phyloP scores from a whole-genome alignment of 768 basidiomycete genomes.

The Tricholomella constricta region DNA sequence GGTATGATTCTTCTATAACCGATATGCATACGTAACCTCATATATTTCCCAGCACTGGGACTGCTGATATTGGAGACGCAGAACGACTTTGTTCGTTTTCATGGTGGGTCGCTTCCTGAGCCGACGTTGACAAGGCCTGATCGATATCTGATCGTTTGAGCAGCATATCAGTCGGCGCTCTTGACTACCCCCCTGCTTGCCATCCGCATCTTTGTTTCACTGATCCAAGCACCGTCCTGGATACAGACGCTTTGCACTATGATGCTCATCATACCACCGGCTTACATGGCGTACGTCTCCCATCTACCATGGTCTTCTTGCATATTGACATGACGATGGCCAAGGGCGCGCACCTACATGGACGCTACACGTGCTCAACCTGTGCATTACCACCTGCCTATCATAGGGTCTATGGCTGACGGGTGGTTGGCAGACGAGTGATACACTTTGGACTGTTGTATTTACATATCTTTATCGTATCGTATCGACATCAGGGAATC shows the following conservation, averaged over 20 bases:
- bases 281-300: conserved; percentile 60
- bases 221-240: conserved; percentile 55
- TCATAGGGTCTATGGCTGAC: conserved; percentile 66
- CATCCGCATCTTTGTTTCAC: conserved; percentile 53
- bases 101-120: conserved; percentile 48
- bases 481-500: neutral
- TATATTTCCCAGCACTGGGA: conserved; percentile 48
- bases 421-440: conserved; percentile 67
- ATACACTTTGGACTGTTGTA: conserved; percentile 6
- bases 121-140: neutral
- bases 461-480: conserved; percentile 7
- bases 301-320: neutral
- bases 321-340: neutral
- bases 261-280: conserved; percentile 38
- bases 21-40: neutral
- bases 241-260: conserved; percentile 52
- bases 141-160: neutral
- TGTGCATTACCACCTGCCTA: conserved; percentile 61
- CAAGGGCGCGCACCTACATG: conserved; percentile 40
- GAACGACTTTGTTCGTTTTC: conserved; percentile 78
- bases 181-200: conserved; percentile 63
- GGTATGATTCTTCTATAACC: conserved; percentile 44
- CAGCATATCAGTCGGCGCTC: conserved; percentile 81
- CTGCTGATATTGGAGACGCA: conserved; percentile 75
- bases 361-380: conserved; percentile 55